These are phyloP conservation scores for Omphalotus guepiniiformis DNA, from an alignment of 768 basidiomycete genomes.

Conservation along the genomic window DNA sequence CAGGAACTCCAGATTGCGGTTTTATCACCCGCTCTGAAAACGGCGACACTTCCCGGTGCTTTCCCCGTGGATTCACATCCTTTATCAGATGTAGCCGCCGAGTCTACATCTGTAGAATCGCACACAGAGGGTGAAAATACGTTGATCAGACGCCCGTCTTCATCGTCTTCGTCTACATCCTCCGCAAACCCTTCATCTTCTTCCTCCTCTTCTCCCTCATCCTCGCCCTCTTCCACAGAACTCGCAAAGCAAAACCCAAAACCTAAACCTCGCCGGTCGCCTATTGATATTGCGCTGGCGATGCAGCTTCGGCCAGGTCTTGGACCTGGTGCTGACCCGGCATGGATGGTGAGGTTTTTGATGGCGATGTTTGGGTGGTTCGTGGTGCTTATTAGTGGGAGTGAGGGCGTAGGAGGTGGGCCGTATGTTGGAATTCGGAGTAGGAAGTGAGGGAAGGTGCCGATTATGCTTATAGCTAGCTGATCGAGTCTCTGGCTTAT, in stretches of 20 bases:
- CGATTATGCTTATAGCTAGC: no score
- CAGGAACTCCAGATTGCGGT: background rate
- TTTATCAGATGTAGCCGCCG: background rate
- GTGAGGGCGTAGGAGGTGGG: constrained; percentile 13
- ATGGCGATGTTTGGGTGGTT: constrained; percentile 82
- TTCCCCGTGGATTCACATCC: constrained; percentile 20
- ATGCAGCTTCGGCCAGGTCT: constrained; percentile 76
- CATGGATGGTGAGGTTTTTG: constrained; percentile 76
- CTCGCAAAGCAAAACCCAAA: constrained; percentile 15
- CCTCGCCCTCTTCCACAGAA: constrained; percentile 9
- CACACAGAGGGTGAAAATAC: background rate
- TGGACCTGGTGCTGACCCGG: constrained; percentile 66
- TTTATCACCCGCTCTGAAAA: background rate
- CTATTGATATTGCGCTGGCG: constrained; percentile 66
- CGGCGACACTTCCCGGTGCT: constrained; percentile 24
- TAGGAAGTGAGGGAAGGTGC: background rate
- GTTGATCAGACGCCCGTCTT: constrained; percentile 4
- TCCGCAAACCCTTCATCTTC: constrained; percentile 4
- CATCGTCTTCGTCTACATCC: constrained; percentile 1
- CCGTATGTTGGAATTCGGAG: constrained; percentile 8
- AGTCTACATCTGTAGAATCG: background rate
- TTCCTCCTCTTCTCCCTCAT: constrained; percentile 10
- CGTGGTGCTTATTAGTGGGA: constrained; percentile 49
- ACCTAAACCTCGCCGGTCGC: constrained; percentile 33
- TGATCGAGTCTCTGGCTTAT: no score